Base-by-base conservation (phyloP, 2,329 filamentous ascomycete species). In the Furcasterigmium sp. region DNA sequence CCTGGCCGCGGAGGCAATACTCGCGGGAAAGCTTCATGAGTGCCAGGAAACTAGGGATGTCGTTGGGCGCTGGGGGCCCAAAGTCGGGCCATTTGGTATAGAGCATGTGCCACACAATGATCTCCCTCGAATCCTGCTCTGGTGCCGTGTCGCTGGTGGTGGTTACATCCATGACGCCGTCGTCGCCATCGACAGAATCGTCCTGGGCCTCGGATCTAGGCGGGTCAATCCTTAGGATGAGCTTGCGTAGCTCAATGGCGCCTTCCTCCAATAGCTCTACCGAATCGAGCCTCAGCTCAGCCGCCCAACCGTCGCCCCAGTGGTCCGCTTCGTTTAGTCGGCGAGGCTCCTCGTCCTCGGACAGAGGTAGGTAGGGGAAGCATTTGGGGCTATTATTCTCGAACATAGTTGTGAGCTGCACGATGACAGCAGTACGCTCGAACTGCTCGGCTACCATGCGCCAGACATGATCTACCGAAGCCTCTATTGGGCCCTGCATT, bases 11-110 rank as follows among this genome's bases (percentile, higher is more conserved):
- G 15, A 35, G 32, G 32, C 32, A 35, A 51, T 65, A 60, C 49
- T 77, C 68, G 18, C 76, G 73, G 2, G 85, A 87, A 3, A 89
- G 70, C 8, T 72, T 69, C 72, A 91, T 82, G 7, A 91, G 72
- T 25, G 80, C 74, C 44, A 89, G 73, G 58, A 91, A 81, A 48
- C 79, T 81, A 20, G 73, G 73, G 23, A 85, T 69, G 53, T 90
- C 83, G 5, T 80, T 73, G 17, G 82, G 70, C 37, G 77, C 76
- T 0, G 91, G 90, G 3, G 94, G 87, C 25, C 84, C 84, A 62
- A 93, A 95, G 64, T 97, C 91, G 8, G 90, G 88, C 91, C 91
- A 96, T 44, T 80, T 82, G 34, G 79, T 83, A 66, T 94, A 97
- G 13, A 95, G 75, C 43, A 93, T 80, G 63, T 97, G 91, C 76